Base-by-base conservation (phyloP, 352 stramenopile species). In the Peronospora farinosa region DNA sequence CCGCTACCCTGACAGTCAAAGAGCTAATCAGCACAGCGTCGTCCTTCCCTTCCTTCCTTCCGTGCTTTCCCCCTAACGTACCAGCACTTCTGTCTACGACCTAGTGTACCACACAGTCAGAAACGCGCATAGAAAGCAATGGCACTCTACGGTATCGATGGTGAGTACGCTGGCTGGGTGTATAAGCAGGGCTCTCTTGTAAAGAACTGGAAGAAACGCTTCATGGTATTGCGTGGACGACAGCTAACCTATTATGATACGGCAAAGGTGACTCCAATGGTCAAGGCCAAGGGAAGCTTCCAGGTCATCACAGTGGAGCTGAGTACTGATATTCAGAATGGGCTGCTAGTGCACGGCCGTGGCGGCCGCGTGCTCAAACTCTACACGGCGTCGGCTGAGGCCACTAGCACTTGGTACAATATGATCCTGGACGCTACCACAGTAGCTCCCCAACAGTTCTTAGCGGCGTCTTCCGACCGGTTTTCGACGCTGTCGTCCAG, bases 161-260 rank as follows among this genome's bases (percentile, higher is more conserved):
- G 69, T 39, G 64, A 89, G 36, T 76, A 81, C 54, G 67, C 65
- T 52, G 82, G 82, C 37, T 92, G 82, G 82, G 78, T 89, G 25
- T 90, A 78, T 69, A 92, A 92, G 48, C 79, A 92, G 51, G 82
- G 82, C 47, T 86, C 71, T 23, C 63, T 91, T 11, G 65, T 92
- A 36, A 69, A 66, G 48, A 91, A 79, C 65, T 92, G 82, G 82
- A 92, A 92, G 74, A 86, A 86, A 64, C 78, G 82, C 38, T 92
- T 85, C 56, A 84, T 92, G 72, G 75, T 92, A 51, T 67, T 92
- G 40, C 65, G 64, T 25, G 79, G 78, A n/a, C 80, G 80, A 37
- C 77, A 89, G 42, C 64, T 92, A 28, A 87, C 78, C 51, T 92
- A 92, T 65, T 92, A 91, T 64, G 73, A 91, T 59, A 88, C 75